Percentiles rank a stretch among this genome's conserved stretches.
phyloP scores from a whole-genome alignment of 2,329 filamentous ascomycete genomes.

The Stemphylium lycopersici region DNA sequence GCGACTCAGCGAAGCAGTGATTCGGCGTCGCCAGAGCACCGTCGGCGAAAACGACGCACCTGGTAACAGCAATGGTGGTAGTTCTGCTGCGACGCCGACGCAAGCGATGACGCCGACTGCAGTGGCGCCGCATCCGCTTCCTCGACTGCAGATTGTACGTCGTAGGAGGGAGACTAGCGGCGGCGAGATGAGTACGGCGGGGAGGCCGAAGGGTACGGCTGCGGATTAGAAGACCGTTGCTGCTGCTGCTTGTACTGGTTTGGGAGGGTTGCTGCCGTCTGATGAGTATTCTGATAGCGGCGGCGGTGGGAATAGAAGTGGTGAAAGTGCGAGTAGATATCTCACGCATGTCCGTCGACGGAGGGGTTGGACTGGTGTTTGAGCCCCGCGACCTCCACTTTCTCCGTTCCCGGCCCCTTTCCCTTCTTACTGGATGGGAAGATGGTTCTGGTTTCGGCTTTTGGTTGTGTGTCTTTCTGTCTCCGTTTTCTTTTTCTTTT shows the following conservation, averaged over 20 bases:
- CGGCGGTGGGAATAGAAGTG: background rate
- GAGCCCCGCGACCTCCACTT: background rate
- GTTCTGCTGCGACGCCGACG: background rate
- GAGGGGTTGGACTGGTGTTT: slow-evolving; percentile 23
- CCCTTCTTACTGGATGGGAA: background rate
- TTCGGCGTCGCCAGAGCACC: slow-evolving; percentile 33
- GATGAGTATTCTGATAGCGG: background rate
- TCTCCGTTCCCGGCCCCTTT: background rate
- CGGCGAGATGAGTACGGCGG: slow-evolving; percentile 46
- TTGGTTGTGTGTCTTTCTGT: background rate
- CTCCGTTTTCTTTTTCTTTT: background rate
- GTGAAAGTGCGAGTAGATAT: slow-evolving; percentile 5
- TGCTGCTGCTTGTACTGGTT: background rate
- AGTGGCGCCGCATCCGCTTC: slow-evolving; percentile 38
- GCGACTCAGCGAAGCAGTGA: slow-evolving; percentile 37
- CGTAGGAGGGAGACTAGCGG: slow-evolving; percentile 45
- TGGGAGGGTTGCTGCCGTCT: background rate
- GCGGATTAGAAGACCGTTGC: slow-evolving; percentile 21
- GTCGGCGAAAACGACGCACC: slow-evolving; percentile 35
- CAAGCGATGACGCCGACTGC: background rate
- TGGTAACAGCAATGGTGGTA: background rate
- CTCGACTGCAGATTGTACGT: slow-evolving; percentile 42
- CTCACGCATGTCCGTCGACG: slow-evolving; percentile 16
- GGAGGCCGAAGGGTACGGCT: slow-evolving; percentile 9
- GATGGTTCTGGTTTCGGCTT: background rate